Evolutionary conservation across 2,329 filamentous ascomycete genomes (phyloP).

Genomic region (Colletotrichum truncatum): DNA sequence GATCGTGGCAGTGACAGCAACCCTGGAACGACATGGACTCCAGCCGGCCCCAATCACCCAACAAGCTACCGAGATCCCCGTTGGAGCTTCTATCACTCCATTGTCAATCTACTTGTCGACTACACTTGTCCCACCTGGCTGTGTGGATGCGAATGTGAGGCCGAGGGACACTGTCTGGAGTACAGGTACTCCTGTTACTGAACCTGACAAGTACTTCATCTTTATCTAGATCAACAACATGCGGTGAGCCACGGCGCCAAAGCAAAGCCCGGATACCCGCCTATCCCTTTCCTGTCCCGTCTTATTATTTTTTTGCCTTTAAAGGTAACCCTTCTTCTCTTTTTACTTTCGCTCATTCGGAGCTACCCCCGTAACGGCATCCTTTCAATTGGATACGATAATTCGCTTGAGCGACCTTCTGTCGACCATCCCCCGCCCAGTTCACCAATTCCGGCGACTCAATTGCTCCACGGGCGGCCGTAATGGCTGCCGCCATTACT

Average conservation of each 20-base stretch:
- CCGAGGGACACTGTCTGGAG: too few relatives aligned
- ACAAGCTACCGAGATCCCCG: not conserved
- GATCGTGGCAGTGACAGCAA: not conserved
- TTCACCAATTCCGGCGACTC: not conserved
- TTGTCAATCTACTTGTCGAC: not conserved
- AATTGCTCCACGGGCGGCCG: not conserved
- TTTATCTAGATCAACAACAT: not conserved
- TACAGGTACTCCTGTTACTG: too few relatives aligned
- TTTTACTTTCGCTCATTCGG: not conserved
- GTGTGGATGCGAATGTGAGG: too few relatives aligned
- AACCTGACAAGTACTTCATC: too few relatives aligned
- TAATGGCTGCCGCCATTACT: not conserved
- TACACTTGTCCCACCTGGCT: not conserved
- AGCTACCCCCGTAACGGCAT: not conserved
- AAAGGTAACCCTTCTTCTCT: not conserved
- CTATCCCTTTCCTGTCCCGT: not conserved
- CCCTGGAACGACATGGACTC: too few relatives aligned
- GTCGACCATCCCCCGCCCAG: not conserved
- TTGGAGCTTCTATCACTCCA: not conserved
- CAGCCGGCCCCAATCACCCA: not conserved
- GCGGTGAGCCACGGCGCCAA: constrained; percentile 10
- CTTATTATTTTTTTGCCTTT: not conserved
- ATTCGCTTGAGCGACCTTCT: not conserved
- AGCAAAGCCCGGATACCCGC: not conserved
- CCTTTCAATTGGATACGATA: not conserved